Evolutionary conservation across 192 early-diverging fungal species (phyloP).

Genomic region (Spinellus fusiger): DNA sequence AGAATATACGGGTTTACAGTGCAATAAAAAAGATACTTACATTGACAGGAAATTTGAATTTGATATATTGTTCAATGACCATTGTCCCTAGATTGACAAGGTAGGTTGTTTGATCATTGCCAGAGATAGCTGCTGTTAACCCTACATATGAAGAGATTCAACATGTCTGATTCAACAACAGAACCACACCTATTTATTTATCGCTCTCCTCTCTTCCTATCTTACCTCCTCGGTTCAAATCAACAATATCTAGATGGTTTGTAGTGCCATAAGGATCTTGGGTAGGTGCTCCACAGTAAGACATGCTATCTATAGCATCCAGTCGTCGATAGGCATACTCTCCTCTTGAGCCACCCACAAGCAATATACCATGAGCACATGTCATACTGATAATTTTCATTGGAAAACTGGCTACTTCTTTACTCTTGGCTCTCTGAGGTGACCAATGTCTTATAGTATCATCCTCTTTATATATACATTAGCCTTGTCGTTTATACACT

Average conservation of each 20-base stretch:
- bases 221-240: conserved; percentile 36
- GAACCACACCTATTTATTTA: not conserved
- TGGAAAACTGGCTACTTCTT: conserved; percentile 12
- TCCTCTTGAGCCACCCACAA: conserved; percentile 52
- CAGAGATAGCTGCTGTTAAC: conserved; percentile 42
- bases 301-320: conserved; percentile 10
- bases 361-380: conserved; percentile 32
- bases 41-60: conserved; percentile 52
- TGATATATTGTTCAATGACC: conserved; percentile 28
- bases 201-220: too few relatives aligned
- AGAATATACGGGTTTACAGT: not conserved
- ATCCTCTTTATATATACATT: conserved; percentile 20
- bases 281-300: conserved; percentile 6
- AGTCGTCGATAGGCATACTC: conserved; percentile 33
- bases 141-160: conserved; percentile 1
- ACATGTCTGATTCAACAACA: not conserved
- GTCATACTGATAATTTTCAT: conserved; percentile 49
- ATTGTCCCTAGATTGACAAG: conserved; percentile 42
- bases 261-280: conserved; percentile 51
- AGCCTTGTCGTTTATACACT: not conserved
- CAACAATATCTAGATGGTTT: conserved; percentile 53
- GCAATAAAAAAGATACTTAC: conserved; percentile 26
- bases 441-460: conserved; percentile 41
- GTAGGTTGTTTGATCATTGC: conserved; percentile 46
- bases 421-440: conserved; percentile 31